phyloP scores from a whole-genome alignment of 805 yeast genomes.

The Candida vartiovaarae region DNA sequence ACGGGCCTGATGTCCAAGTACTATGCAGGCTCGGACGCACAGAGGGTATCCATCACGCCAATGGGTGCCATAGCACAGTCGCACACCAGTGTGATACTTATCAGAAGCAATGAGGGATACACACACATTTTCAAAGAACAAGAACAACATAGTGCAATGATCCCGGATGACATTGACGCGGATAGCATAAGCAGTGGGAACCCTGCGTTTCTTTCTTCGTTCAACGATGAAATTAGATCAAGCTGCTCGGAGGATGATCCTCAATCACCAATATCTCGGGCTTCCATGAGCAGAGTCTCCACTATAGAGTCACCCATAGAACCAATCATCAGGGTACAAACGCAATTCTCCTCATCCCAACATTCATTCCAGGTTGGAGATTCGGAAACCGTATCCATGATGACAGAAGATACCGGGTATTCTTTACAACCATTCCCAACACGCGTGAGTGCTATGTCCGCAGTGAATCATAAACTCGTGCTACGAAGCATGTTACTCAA shows the following conservation, averaged over 20 bases:
- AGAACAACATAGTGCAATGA: too few species aligned
- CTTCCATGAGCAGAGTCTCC: conserved; percentile 1
- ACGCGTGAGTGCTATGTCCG: conserved; percentile 7
- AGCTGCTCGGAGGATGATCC: too few species aligned
- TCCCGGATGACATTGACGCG: too few species aligned
- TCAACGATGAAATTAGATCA: too few species aligned
- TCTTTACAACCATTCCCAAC: conserved; percentile 14
- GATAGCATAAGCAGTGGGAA: too few species aligned
- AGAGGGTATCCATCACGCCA: conserved; percentile 10
- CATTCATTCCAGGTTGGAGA: conserved; percentile 6
- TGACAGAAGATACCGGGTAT: conserved; percentile 4
- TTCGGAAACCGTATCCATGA: background rate
- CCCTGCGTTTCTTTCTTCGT: too few species aligned
- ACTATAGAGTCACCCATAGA: background rate
- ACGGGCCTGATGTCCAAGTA: conserved; percentile 9
- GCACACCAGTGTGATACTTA: conserved; percentile 12
- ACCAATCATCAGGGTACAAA: conserved; percentile 7
- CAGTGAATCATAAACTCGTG: conserved; percentile 9
- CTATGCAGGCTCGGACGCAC: conserved; percentile 2
- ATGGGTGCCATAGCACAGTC: conserved; percentile 8
- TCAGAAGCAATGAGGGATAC: background rate
- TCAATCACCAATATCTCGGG: too few species aligned
- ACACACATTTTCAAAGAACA: too few species aligned
- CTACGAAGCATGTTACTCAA: conserved; percentile 17
- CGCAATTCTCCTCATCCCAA: conserved; percentile 3